Evolutionary conservation across 768 basidiomycete species (phyloP).

Genomic region (Sarcodon aspratus): DNA sequence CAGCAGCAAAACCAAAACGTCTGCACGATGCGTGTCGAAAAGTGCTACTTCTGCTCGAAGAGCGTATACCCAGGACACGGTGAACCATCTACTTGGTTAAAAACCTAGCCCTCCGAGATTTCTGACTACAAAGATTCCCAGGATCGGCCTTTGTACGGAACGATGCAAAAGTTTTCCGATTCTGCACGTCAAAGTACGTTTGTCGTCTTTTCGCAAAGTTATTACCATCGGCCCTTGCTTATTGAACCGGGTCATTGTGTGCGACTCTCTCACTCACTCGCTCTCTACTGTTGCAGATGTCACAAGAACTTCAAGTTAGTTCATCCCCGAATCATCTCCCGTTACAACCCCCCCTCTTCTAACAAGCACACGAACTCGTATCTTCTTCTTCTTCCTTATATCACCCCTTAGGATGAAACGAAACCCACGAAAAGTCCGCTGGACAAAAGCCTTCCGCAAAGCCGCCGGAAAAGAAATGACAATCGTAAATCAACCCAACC

Average conservation of each 20-base stretch:
- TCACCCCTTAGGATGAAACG: constrained; percentile 78
- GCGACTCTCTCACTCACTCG: constrained; percentile 2
- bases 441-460: constrained; percentile 99
- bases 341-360: too few species aligned
- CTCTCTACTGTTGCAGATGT: constrained; percentile 42
- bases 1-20: too few species aligned
- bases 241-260: not conserved
- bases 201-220: not conserved
- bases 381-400: not conserved
- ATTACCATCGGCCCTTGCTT: not conserved
- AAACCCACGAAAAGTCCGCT: constrained; percentile 95
- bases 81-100: constrained; percentile 21
- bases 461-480: constrained; percentile 99
- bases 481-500: constrained; percentile 48
- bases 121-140: constrained; percentile 15
- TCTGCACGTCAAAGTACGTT: constrained; percentile 92
- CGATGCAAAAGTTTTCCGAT: constrained; percentile 95
- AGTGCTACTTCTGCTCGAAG: constrained; percentile 97
- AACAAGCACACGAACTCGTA: too few species aligned
- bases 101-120: not conserved
- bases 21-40: constrained; percentile 78
- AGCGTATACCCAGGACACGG: constrained; percentile 97
- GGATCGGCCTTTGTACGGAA: constrained; percentile 96
- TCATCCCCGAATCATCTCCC: not conserved
- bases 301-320: constrained; percentile 98